phyloP scores from a whole-genome alignment of 352 stramenopile genomes.

The Thraustochytrium sp. region DNA sequence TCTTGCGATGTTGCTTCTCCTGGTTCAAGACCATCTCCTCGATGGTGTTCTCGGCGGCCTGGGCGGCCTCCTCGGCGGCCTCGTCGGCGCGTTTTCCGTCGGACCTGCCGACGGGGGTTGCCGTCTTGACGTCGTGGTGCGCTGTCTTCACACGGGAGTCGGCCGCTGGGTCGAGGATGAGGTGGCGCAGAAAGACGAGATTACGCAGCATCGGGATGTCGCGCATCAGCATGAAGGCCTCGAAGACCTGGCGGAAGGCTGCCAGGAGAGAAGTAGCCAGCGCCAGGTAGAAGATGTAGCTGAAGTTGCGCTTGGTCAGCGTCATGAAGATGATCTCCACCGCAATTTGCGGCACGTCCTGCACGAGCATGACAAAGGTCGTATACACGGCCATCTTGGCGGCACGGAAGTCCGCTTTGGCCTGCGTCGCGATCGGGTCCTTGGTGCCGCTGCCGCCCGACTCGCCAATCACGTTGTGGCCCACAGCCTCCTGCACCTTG shows the following conservation, averaged over 20 bases:
- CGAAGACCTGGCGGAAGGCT: not conserved
- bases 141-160: not conserved
- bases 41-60: too few relatives aligned
- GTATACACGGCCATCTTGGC: not conserved
- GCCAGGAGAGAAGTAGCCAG: not conserved
- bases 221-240: not conserved
- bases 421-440: not conserved
- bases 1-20: too few relatives aligned
- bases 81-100: too few relatives aligned
- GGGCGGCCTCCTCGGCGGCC: too few relatives aligned
- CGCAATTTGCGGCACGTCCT: not conserved
- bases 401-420: not conserved
- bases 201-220: slow-evolving; percentile 3
- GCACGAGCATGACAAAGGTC: not conserved
- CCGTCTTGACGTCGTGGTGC: too few relatives aligned
- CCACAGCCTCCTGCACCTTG: not conserved
- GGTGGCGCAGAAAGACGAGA: not conserved
- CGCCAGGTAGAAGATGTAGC: not conserved
- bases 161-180: not conserved
- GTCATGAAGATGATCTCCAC: slow-evolving; percentile 21
- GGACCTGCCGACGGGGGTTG: too few relatives aligned
- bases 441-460: not conserved
- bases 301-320: not conserved
- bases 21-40: too few relatives aligned
- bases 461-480: not conserved